Conservation (phyloP, 768 basidiomycete species). For the Panellus pusillus region DNA sequence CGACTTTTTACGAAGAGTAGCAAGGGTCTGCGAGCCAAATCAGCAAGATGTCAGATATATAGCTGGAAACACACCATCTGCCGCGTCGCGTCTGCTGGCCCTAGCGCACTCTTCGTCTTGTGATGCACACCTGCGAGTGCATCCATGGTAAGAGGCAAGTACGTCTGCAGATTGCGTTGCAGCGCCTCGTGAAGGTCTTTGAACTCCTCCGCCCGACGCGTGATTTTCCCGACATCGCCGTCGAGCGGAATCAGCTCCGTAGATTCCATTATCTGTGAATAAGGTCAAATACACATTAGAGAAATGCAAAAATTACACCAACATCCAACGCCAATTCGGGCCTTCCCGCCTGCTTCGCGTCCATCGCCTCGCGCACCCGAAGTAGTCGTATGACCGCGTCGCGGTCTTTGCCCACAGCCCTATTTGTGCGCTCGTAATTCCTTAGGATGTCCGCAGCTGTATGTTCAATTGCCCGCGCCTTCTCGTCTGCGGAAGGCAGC, state of each 20-base stretch:
- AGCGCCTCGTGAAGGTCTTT: conserved; percentile 82
- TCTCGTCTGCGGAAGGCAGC: conserved; percentile 60
- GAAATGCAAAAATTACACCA: conserved; percentile 27
- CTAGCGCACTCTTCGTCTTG: conserved; percentile 66
- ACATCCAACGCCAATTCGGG: conserved; percentile 84
- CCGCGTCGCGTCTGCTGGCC: conserved; percentile 66
- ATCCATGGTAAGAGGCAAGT: conserved; percentile 92
- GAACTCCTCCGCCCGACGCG: conserved; percentile 86
- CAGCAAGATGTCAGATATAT: conserved; percentile 18
- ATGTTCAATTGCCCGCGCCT: conserved; percentile 65
- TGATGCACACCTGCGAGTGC: conserved; percentile 81
- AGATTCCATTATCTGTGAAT: conserved; percentile 75
- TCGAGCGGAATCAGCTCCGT: conserved; percentile 86
- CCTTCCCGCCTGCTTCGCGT: conserved; percentile 68
- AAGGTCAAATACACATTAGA: background rate
- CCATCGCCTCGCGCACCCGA: conserved; percentile 78
- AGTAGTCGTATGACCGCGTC: conserved; percentile 76
- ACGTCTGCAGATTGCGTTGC: conserved; percentile 85
- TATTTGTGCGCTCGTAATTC: conserved; percentile 77
- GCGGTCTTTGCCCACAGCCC: conserved; percentile 68
- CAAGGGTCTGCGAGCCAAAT: conserved; percentile 50
- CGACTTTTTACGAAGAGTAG: conserved; percentile 73
- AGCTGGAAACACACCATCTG: conserved; percentile 59
- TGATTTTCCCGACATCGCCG: conserved; percentile 82
- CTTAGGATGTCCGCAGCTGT: conserved; percentile 78